Evolutionary conservation across 331 rosid species (phyloP).

Genomic region (Phaseolus coccineus): DNA sequence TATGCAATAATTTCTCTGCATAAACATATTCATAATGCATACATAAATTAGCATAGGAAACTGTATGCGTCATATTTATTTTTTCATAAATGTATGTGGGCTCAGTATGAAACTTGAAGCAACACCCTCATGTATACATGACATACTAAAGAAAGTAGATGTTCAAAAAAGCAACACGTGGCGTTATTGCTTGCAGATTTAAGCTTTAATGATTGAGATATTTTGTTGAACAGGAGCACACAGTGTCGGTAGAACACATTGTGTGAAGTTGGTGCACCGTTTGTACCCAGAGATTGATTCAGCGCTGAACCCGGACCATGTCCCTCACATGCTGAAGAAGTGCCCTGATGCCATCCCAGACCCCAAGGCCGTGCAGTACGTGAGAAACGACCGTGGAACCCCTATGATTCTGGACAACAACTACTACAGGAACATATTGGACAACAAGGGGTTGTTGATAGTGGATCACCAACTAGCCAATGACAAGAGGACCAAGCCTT

Average conservation of each 20-base stretch:
- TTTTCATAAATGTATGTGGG: background rate
- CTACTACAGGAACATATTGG: slow-evolving; percentile 92
- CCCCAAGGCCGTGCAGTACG: slow-evolving; percentile 96
- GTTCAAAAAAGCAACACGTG: background rate
- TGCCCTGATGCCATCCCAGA: slow-evolving; percentile 93
- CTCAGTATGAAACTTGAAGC: background rate
- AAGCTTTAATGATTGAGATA: slow-evolving; percentile 7
- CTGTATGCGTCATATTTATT: background rate
- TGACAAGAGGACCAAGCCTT: slow-evolving; percentile 92
- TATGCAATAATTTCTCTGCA: no score
- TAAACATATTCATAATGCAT: slow-evolving; percentile 1
- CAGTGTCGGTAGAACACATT: slow-evolving; percentile 96
- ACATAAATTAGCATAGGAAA: background rate
- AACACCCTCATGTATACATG: background rate
- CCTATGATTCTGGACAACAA: slow-evolving; percentile 96
- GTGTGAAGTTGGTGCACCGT: slow-evolving; percentile 97
- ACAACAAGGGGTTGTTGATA: slow-evolving; percentile 82
- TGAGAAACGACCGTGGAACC: slow-evolving; percentile 95
- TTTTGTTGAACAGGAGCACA: slow-evolving; percentile 74
- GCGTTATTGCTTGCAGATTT: background rate
- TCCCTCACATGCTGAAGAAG: slow-evolving; percentile 92
- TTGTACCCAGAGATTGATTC: slow-evolving; percentile 92
- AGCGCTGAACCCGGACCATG: slow-evolving; percentile 75
- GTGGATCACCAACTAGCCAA: slow-evolving; percentile 90
- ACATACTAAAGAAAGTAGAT: slow-evolving; percentile 8